phyloP scores from a whole-genome alignment of 23 red algal species.

The Agarophyton chilense region DNA sequence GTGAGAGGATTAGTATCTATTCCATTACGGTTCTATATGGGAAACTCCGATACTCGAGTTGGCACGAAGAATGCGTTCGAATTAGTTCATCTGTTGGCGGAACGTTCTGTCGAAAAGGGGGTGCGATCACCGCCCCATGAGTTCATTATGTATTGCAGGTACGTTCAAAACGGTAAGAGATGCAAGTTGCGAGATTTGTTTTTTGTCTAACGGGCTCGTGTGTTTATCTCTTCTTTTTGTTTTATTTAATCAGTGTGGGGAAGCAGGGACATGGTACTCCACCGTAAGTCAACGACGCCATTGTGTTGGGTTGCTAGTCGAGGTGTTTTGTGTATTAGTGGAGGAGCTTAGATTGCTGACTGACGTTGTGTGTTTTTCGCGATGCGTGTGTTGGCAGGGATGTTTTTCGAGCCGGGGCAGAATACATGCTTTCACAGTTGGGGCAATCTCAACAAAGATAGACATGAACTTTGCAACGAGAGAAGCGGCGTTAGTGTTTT shows the following conservation, averaged over 20 bases:
- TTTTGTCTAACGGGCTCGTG: background rate
- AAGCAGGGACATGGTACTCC: conserved; percentile 67
- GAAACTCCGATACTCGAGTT: conserved; percentile 60
- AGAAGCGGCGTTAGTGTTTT: background rate
- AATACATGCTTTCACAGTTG: conserved; percentile 35
- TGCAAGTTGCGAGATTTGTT: background rate
- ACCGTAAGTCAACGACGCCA: conserved; percentile 27
- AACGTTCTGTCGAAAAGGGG: conserved; percentile 10
- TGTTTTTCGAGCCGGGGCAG: conserved; percentile 49
- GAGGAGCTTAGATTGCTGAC: background rate
- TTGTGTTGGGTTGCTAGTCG: background rate
- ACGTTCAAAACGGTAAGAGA: background rate
- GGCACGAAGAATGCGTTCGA: conserved; percentile 72
- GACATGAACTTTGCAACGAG: no score
- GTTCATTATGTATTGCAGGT: conserved; percentile 79
- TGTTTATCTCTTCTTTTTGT: no score
- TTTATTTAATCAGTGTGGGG: conserved; percentile 23
- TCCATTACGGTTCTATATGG: conserved; percentile 66
- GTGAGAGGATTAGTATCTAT: conserved; percentile 17
- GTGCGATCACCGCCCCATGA: conserved; percentile 59
- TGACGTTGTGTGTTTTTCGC: background rate
- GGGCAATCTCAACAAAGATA: background rate
- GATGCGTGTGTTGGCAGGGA: conserved; percentile 12
- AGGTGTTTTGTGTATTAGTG: background rate
- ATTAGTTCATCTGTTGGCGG: conserved; percentile 40